Evolutionary conservation across 805 yeast genomes (phyloP).

Genomic region (Saccharomycopsis javanensis): DNA sequence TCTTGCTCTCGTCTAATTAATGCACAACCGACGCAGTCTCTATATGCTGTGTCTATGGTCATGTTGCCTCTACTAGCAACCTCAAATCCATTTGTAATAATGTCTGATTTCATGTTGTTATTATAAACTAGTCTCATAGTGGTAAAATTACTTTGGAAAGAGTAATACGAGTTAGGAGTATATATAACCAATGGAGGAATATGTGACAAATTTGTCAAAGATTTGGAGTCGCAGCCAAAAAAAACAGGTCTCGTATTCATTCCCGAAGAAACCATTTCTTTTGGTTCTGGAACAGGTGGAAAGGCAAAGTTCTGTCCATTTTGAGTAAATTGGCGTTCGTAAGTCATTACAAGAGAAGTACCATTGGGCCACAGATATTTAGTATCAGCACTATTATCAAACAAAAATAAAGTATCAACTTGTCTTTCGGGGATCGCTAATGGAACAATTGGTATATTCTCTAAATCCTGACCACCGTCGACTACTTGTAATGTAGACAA

Average conservation of each 20-base stretch:
- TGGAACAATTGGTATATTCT: constrained; percentile 54
- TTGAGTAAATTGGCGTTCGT: constrained; percentile 43
- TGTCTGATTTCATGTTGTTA: constrained; percentile 41
- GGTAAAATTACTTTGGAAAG: constrained; percentile 59
- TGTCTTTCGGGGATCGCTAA: constrained; percentile 48
- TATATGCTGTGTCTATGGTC: constrained; percentile 59
- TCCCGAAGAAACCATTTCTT: constrained; percentile 48
- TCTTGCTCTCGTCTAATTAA: constrained; percentile 70
- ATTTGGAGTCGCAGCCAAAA: constrained; percentile 70
- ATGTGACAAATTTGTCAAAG: constrained; percentile 42
- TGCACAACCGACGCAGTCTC: constrained; percentile 75
- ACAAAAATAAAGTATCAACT: constrained; percentile 54
- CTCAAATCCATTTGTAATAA: constrained; percentile 70
- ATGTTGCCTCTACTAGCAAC: constrained; percentile 55
- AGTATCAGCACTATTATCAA: constrained; percentile 58
- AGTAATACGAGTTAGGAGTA: constrained; percentile 59
- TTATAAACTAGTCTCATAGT: constrained; percentile 57
- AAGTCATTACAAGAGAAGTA: constrained; percentile 44
- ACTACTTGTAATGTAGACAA: constrained; percentile 41
- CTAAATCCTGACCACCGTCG: constrained; percentile 65
- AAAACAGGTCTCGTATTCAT: constrained; percentile 67
- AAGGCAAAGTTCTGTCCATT: constrained; percentile 54
- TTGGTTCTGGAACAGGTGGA: constrained; percentile 69
- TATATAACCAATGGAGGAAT: constrained; percentile 56
- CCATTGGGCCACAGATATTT: constrained; percentile 58